Evolutionary conservation across 2,329 filamentous ascomycete species (phyloP).

Genomic region (Fusarium sp.): DNA sequence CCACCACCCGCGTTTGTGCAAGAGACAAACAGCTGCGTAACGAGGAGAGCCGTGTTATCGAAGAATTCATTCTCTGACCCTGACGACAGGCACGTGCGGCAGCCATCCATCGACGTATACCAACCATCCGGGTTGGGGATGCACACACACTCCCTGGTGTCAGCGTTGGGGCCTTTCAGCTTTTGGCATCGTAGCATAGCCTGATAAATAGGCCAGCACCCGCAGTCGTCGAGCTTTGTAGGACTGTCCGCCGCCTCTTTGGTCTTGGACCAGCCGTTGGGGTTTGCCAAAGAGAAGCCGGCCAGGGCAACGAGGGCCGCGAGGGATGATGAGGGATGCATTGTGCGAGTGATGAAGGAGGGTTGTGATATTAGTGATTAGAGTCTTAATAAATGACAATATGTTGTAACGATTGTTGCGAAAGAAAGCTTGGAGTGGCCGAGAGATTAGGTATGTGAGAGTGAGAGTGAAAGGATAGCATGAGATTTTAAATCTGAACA

Average conservation of each 20-base stretch:
- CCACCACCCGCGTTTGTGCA: constrained; percentile 33
- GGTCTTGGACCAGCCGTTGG: constrained; percentile 37
- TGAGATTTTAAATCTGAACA: background rate
- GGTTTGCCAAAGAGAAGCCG: constrained; percentile 16
- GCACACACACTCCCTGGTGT: constrained; percentile 29
- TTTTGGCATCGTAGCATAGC: constrained; percentile 34
- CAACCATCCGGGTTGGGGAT: constrained; percentile 34
- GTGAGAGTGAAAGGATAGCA: background rate
- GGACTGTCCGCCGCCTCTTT: constrained; percentile 31
- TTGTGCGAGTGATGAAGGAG: background rate
- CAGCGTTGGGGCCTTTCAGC: constrained; percentile 21
- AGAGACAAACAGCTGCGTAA: constrained; percentile 38
- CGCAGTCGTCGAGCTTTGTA: constrained; percentile 37
- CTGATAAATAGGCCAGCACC: constrained; percentile 38
- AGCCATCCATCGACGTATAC: constrained; percentile 37
- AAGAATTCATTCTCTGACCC: constrained; percentile 28
- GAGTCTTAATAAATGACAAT: background rate
- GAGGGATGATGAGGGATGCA: constrained; percentile 11
- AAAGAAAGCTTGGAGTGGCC: background rate
- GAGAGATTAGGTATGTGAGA: background rate
- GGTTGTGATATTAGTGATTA: background rate
- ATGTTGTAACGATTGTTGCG: background rate
- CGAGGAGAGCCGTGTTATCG: constrained; percentile 25
- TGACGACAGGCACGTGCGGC: constrained; percentile 30
- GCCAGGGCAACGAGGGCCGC: constrained; percentile 13